Percentiles rank a stretch among this genome's conserved stretches.
Evolutionary conservation across 1,284 basidiomycete species (phyloP).

Genomic region (Xerocomus subilludens): DNA sequence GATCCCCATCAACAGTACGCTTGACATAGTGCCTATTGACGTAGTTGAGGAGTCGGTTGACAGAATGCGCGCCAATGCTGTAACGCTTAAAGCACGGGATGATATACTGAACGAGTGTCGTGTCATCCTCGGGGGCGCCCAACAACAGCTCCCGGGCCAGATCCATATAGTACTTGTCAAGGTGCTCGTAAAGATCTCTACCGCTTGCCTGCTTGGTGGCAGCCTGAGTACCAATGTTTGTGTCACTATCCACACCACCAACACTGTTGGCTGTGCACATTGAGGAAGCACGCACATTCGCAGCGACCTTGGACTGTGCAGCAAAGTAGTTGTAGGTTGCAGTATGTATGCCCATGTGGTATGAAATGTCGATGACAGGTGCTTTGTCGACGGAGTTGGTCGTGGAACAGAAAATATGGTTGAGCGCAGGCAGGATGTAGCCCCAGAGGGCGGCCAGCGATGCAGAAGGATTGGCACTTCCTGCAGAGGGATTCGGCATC

Average conservation of each 20-base stretch:
- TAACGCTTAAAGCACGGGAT: conserved; percentile 76
- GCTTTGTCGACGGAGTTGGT: conserved; percentile 68
- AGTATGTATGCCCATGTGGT: conserved; percentile 80
- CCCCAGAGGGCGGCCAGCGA: conserved; percentile 77
- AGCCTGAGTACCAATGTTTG: too few relatives aligned
- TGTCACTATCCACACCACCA: conserved; percentile 33
- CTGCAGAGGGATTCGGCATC: conserved; percentile 67
- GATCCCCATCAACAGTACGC: conserved; percentile 78
- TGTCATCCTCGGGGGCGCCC: conserved; percentile 71
- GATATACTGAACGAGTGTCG: conserved; percentile 73
- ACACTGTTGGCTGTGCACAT: too few relatives aligned
- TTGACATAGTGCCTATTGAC: conserved; percentile 83
- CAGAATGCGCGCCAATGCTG: conserved; percentile 70
- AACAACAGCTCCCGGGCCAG: conserved; percentile 70
- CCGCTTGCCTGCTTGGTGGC: conserved; percentile 59
- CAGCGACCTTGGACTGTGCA: conserved; percentile 64
- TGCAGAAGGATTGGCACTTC: conserved; percentile 77
- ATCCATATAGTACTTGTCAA: conserved; percentile 73
- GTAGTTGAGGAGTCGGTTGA: conserved; percentile 78
- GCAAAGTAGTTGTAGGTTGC: conserved; percentile 84
- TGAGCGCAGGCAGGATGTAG: conserved; percentile 75
- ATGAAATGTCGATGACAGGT: conserved; percentile 74
- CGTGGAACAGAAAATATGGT: conserved; percentile 78
- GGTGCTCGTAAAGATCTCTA: conserved; percentile 74
- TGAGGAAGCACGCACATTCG: conserved; percentile 45